A percentile compares a stretch with the other conserved stretches of the same genome.
These are phyloP conservation scores for Aspergillus luchuensis DNA, from an alignment of 2,329 filamentous ascomycete genomes.

Conservation along the genomic window DNA sequence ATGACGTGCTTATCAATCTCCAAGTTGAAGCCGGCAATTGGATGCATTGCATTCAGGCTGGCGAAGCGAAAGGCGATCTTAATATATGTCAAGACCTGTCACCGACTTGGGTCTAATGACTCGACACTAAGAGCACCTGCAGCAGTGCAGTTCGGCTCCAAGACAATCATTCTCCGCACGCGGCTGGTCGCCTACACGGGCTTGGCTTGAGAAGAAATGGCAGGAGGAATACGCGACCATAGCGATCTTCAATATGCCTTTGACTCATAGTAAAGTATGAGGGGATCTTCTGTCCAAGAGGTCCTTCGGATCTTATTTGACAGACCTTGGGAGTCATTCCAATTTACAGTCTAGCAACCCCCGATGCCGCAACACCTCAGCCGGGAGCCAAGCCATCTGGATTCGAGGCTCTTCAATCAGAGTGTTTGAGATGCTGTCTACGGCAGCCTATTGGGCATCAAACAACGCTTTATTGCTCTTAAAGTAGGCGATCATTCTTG, in stretches of 20 bases:
- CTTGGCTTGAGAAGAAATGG: background rate
- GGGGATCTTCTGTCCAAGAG: too few relatives aligned
- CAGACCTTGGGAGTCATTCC: background rate
- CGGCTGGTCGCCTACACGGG: background rate
- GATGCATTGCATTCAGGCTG: background rate
- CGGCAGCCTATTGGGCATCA: background rate
- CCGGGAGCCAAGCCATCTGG: background rate
- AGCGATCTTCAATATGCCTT: background rate
- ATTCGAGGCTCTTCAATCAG: background rate
- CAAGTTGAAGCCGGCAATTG: background rate
- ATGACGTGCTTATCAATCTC: background rate
- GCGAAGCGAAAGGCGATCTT: background rate
- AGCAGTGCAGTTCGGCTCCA: background rate
- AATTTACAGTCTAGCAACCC: background rate
- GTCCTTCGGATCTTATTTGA: background rate
- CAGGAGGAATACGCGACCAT: background rate
- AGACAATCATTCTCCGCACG: background rate
- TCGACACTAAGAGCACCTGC: too few relatives aligned
- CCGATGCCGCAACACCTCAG: background rate
- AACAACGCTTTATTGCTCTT: background rate
- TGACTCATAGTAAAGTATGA: background rate
- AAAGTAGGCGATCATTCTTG: constrained; percentile 3
- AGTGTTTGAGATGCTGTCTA: background rate
- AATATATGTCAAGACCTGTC: background rate
- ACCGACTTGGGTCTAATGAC: background rate